phyloP scores from a whole-genome alignment of 805 yeast genomes.

The Groenewaldozyma salmanticensis region DNA sequence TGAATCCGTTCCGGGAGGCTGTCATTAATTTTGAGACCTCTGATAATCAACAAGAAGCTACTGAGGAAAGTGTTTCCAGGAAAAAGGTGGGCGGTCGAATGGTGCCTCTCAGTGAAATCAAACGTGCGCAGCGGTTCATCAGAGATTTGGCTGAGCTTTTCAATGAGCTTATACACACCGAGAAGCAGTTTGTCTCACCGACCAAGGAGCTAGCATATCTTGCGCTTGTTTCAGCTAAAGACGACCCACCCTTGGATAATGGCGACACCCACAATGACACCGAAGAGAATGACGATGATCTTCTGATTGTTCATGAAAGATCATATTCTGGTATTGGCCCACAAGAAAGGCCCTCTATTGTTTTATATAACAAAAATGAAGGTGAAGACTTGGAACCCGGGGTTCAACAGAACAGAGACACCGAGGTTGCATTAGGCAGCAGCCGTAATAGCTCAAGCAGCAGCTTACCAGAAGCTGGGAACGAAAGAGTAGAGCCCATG shows the following conservation, averaged over 20 bases:
- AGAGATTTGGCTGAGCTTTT: conserved; percentile 64
- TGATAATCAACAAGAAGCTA: conserved; percentile 9
- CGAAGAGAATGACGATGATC: conserved; percentile 6
- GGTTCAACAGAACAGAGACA: conserved; percentile 3
- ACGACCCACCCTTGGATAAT: conserved; percentile 14
- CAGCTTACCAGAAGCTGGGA: too few species aligned
- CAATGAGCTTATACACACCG: conserved; percentile 54
- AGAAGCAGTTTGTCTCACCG: conserved; percentile 64
- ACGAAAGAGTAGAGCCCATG: not conserved
- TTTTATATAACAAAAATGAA: not conserved
- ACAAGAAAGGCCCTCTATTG: not conserved
- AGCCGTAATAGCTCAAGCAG: too few species aligned
- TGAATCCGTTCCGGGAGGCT: conserved; percentile 66
- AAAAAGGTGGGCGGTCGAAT: conserved; percentile 83
- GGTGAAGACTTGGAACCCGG: conserved; percentile 1
- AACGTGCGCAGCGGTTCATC: conserved; percentile 74
- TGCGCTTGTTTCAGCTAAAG: conserved; percentile 45
- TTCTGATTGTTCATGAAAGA: not conserved
- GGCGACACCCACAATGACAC: conserved; percentile 14
- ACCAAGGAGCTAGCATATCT: conserved; percentile 76
- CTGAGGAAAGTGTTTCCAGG: conserved; percentile 13
- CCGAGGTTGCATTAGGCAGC: too few species aligned
- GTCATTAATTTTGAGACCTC: conserved; percentile 43
- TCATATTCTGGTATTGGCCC: not conserved
- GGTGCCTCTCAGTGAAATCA: conserved; percentile 69